Percentiles rank a stretch among this genome's conserved stretches.
Conservation (phyloP, 176 grass and related monocot genomes). For the Raddia guianensis region DNA sequence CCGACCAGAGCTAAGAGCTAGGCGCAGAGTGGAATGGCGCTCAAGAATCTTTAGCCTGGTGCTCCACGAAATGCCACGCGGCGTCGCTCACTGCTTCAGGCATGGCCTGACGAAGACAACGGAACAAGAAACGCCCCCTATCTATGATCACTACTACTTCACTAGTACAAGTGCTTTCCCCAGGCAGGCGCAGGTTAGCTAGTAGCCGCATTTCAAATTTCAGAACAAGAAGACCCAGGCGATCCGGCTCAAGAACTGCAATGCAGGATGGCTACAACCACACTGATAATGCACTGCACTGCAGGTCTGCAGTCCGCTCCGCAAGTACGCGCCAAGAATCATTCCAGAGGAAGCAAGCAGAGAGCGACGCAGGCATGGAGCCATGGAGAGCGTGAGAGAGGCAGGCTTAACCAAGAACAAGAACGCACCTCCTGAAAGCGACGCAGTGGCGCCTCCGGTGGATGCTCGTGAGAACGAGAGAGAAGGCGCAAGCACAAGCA, state of each 20-base stretch:
- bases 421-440: slow-evolving; percentile 21
- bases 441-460: neutral
- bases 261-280: neutral
- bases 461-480: neutral
- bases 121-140: neutral
- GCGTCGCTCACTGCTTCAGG: neutral
- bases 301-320: too few relatives aligned
- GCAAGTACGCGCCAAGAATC: neutral
- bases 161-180: neutral
- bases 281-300: too few relatives aligned
- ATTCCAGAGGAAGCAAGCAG: slow-evolving; percentile 17
- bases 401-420: neutral
- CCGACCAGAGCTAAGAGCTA: slow-evolving; percentile 36
- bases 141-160: neutral
- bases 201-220: neutral
- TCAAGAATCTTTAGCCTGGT: slow-evolving; percentile 36
- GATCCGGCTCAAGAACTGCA: slow-evolving; percentile 2
- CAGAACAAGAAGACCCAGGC: neutral
- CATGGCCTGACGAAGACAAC: neutral
- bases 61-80: slow-evolving; percentile 22
- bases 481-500: neutral
- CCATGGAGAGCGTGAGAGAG: neutral
- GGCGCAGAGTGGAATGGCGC: slow-evolving; percentile 5
- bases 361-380: neutral
- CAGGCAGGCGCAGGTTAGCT: neutral